Evolutionary conservation across 768 basidiomycete species (phyloP), one percentile per base, ranked within the genome.

Genomic region (Boletus reticuloceps): DNA sequence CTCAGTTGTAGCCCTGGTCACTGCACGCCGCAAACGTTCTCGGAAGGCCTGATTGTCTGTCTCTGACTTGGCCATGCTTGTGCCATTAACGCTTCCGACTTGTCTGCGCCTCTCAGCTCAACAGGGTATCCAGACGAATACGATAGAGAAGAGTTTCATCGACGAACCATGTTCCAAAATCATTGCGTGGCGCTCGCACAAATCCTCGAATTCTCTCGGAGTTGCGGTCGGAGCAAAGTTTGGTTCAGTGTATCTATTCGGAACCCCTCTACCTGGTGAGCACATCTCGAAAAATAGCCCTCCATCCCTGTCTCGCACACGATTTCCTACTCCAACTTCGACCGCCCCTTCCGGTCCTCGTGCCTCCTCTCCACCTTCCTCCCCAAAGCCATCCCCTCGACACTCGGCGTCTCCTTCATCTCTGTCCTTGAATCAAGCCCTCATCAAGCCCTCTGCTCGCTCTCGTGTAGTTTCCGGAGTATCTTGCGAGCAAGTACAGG

Each of bases 381-480:
- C 67, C 22, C 56, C 68, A 38, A 54, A 39, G 34, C 63, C 59
- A 1, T 63, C 69, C 19, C 71, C 63, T 45, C 62, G 69, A 44
- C 63, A 62, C 17, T 72, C 70, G n/a, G 55, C 54, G 3, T 79
- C 78, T 3, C 75, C 76, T 8, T 73, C 79, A 2, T 72, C 74
- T 5, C 42, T 69, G n/a, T 56, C 68, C 48, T 51, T 75, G 53
- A 65, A 71, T 40, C 70, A 67, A 41, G 58, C 78, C 10, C 80
- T 82, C 5, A 85, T 87, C 65, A 74, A 74, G 37, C 69, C 85
- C 12, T 71, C 79, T n/a, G 71, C 79, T 27, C 80, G 83, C 48
- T 79, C 87, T 17, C 78, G 81, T 6, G 79, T 86, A 6, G 86
- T 89, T 1, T 87, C 89, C n/a, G 85, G 83, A 12, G 72, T 93